Evolutionary conservation across 306 rosid genomes (phyloP).

Genomic region (Leucaena leucocephala): DNA sequence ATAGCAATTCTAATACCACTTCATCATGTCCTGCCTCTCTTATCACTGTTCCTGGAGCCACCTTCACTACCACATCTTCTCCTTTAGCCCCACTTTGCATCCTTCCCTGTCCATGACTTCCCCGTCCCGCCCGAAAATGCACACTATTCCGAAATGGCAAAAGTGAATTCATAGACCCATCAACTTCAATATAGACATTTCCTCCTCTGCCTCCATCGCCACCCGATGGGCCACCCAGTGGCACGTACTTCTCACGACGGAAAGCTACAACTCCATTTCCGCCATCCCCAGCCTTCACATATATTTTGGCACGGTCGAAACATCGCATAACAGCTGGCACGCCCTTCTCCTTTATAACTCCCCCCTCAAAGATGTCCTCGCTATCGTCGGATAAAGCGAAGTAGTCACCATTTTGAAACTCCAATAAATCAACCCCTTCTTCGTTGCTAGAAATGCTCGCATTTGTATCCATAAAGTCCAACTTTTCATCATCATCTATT

Average conservation of each 20-base stretch:
- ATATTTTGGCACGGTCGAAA: slow-evolving; percentile 84
- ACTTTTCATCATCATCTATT: neutral
- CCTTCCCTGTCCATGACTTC: slow-evolving; percentile 76
- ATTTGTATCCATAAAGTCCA: slow-evolving; percentile 18
- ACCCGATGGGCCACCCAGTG: slow-evolving; percentile 89
- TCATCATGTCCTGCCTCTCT: slow-evolving; percentile 65
- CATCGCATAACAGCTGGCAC: slow-evolving; percentile 95
- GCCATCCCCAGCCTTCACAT: slow-evolving; percentile 75
- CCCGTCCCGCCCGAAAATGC: slow-evolving; percentile 88
- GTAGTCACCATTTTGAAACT: slow-evolving; percentile 21
- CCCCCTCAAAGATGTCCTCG: slow-evolving; percentile 37
- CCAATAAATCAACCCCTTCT: slow-evolving; percentile 21
- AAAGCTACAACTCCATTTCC: slow-evolving; percentile 94
- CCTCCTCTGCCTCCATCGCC: slow-evolving; percentile 97
- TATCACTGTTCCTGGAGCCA: slow-evolving; percentile 82
- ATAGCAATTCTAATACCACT: slow-evolving; percentile 76
- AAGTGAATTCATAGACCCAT: slow-evolving; percentile 76
- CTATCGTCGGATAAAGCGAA: neutral
- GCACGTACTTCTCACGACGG: slow-evolving; percentile 89
- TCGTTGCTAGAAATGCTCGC: slow-evolving; percentile 1
- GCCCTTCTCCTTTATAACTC: slow-evolving; percentile 75
- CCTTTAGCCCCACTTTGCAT: slow-evolving; percentile 84
- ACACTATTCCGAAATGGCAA: slow-evolving; percentile 82
- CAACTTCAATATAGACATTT: slow-evolving; percentile 80
- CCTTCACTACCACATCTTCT: slow-evolving; percentile 83